phyloP scores from a whole-genome alignment of 148 eudicot species.

The Camellia japonica region DNA sequence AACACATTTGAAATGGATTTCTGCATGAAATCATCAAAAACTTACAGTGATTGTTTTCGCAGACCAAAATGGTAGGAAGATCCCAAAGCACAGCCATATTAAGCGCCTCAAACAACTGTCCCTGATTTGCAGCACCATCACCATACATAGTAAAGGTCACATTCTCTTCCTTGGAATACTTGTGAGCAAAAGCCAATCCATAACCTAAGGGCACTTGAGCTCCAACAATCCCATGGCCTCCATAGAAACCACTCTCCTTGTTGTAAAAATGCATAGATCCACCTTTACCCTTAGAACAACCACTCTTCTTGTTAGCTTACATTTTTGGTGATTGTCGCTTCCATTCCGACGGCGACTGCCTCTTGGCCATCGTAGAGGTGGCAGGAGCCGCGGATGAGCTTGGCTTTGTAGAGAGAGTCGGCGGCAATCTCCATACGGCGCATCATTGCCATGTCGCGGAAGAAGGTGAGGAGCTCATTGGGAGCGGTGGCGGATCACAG shows the following conservation, averaged over 20 bases:
- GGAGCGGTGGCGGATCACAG: slow-evolving; percentile 70
- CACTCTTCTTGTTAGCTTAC: slow-evolving; percentile 8
- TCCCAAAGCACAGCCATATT: slow-evolving; percentile 99
- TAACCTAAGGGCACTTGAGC: slow-evolving; percentile 85
- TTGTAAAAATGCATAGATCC: slow-evolving; percentile 97
- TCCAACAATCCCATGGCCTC: slow-evolving; percentile 97
- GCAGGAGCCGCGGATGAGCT: slow-evolving; percentile 87
- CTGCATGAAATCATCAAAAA: not conserved
- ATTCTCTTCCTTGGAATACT: slow-evolving; percentile 74
- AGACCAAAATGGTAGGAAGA: slow-evolving; percentile 89
- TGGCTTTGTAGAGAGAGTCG: slow-evolving; percentile 87
- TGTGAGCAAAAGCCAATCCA: slow-evolving; percentile 93
- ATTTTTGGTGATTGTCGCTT: slow-evolving; percentile 69
- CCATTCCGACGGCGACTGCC: slow-evolving; percentile 92
- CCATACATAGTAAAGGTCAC: slow-evolving; percentile 82
- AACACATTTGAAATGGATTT: not conserved
- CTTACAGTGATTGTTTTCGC: slow-evolving; percentile 95
- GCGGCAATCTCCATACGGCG: slow-evolving; percentile 97
- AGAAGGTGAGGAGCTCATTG: slow-evolving; percentile 67
- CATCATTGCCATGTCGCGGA: slow-evolving; percentile 67
- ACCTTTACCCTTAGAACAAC: slow-evolving; percentile 94
- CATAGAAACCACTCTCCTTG: slow-evolving; percentile 75
- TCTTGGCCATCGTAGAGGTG: slow-evolving; percentile 97
- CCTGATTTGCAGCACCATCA: slow-evolving; percentile 98
- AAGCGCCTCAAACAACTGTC: slow-evolving; percentile 90